Conservation (phyloP, 2,329 filamentous ascomycete genomes). For the Microascus cirrosus region DNA sequence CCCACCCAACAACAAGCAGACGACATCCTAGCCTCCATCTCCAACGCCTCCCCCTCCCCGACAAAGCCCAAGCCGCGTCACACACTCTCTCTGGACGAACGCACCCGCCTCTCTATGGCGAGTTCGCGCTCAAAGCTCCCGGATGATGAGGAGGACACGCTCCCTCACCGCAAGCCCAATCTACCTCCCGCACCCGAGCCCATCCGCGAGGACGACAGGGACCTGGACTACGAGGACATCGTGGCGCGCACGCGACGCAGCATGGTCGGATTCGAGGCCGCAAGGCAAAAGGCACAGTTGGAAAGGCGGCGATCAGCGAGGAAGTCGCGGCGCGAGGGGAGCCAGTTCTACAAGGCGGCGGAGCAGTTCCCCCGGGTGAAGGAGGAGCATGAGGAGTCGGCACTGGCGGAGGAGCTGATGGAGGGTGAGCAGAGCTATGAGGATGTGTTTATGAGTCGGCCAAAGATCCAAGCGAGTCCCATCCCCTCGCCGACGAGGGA, state of each 20-base stretch:
- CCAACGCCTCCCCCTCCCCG: slow-evolving; percentile 45
- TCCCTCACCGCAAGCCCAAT: slow-evolving; percentile 11
- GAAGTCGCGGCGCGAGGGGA: slow-evolving; percentile 18
- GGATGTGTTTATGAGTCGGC: slow-evolving; percentile 75
- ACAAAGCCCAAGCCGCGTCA: slow-evolving; percentile 40
- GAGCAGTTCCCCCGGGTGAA: slow-evolving; percentile 19
- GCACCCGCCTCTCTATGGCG: slow-evolving; percentile 73
- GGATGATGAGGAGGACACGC: slow-evolving; percentile 17
- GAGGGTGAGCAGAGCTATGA: slow-evolving; percentile 60
- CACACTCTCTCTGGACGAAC: slow-evolving; percentile 58
- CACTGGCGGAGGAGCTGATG: slow-evolving; percentile 59
- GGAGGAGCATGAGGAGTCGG: slow-evolving; percentile 29
- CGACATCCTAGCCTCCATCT: slow-evolving; percentile 43
- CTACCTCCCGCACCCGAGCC: slow-evolving; percentile 8
- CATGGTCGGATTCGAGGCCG: slow-evolving; percentile 52
- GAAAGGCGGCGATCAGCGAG: slow-evolving; percentile 41
- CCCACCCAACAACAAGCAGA: slow-evolving; percentile 42
- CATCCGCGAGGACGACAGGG: slow-evolving; percentile 5
- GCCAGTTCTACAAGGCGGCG: background rate
- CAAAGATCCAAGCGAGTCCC: slow-evolving; percentile 69
- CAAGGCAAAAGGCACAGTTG: slow-evolving; percentile 47
- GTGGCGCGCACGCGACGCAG: slow-evolving; percentile 46
- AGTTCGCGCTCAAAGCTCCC: slow-evolving; percentile 23
- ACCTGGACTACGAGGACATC: slow-evolving; percentile 33
- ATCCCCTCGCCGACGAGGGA: slow-evolving; percentile 35